Percentiles rank a stretch among this genome's conserved stretches.
Conservation (phyloP, 495 filamentous ascomycete genomes). For the Trichoderma virens region DNA sequence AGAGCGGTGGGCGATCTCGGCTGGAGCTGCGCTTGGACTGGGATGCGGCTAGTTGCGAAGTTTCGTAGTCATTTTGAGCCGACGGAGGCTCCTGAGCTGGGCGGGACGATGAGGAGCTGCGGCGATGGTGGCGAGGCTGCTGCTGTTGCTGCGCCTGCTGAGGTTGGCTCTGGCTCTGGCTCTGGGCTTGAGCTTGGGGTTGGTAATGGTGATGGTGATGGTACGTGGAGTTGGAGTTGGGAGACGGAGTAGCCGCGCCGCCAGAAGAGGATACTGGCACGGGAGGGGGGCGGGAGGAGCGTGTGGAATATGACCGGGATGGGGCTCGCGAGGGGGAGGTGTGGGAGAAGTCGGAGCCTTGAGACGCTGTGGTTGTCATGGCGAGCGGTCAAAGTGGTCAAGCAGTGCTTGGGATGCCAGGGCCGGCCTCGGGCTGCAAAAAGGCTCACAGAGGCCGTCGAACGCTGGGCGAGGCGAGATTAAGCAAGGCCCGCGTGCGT, state of each 20-base stretch:
- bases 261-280: constrained; percentile 4
- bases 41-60: constrained; percentile 27
- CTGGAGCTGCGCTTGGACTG: constrained; percentile 32
- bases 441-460: background rate
- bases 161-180: constrained; percentile 15
- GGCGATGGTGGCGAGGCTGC: constrained; percentile 23
- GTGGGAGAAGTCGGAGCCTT: constrained; percentile 9
- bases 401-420: background rate
- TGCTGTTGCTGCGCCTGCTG: background rate
- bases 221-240: constrained; percentile 17
- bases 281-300: constrained; percentile 9
- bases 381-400: background rate
- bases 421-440: background rate
- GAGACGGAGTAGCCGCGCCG: constrained; percentile 8
- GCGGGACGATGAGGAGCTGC: constrained; percentile 26
- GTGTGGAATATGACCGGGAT: constrained; percentile 8
- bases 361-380: constrained; percentile 8
- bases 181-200: constrained; percentile 15
- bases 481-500: background rate
- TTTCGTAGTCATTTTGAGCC: constrained; percentile 34
- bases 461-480: background rate
- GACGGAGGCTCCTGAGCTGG: constrained; percentile 27
- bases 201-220: constrained; percentile 14
- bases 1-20: constrained; percentile 29
- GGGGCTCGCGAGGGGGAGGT: constrained; percentile 9